Percentiles rank a stretch among this genome's conserved stretches.
These are phyloP conservation scores for Talaromyces sp. DNA, from an alignment of 2,329 filamentous ascomycete species.

Conservation along the genomic window DNA sequence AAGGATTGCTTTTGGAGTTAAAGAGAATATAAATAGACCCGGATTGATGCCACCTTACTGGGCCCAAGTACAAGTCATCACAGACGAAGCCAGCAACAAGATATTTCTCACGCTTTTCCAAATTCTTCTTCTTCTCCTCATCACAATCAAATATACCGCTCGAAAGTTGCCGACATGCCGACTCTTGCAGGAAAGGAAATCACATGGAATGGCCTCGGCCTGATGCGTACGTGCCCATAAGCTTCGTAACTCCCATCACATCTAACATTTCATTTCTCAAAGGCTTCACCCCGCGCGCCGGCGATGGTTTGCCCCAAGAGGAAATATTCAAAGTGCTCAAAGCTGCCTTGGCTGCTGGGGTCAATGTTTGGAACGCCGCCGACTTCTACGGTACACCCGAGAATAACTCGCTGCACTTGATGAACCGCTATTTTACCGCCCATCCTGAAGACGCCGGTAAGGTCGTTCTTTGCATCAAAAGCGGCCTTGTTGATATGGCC, in stretches of 20 bases:
- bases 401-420: conserved; percentile 54
- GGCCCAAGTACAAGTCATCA: background rate
- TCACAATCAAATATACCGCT: too few relatives aligned
- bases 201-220: conserved; percentile 19
- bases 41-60: background rate
- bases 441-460: conserved; percentile 61
- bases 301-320: conserved; percentile 13
- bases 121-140: background rate
- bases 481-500: conserved; percentile 27
- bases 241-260: background rate
- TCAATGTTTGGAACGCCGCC: conserved; percentile 24
- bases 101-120: background rate
- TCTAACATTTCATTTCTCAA: too few relatives aligned
- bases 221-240: conserved; percentile 16
- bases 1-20: background rate
- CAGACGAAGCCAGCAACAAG: background rate
- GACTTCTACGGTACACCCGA: conserved; percentile 53
- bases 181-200: conserved; percentile 19
- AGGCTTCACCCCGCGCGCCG: conserved; percentile 22
- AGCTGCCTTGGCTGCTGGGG: conserved; percentile 39
- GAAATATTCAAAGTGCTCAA: conserved; percentile 48
- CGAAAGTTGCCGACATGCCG: background rate
- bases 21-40: background rate
- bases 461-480: conserved; percentile 58
- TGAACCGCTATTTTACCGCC: conserved; percentile 58